Conservation (phyloP, 805 yeast genomes). For the Starmerella apis region DNA sequence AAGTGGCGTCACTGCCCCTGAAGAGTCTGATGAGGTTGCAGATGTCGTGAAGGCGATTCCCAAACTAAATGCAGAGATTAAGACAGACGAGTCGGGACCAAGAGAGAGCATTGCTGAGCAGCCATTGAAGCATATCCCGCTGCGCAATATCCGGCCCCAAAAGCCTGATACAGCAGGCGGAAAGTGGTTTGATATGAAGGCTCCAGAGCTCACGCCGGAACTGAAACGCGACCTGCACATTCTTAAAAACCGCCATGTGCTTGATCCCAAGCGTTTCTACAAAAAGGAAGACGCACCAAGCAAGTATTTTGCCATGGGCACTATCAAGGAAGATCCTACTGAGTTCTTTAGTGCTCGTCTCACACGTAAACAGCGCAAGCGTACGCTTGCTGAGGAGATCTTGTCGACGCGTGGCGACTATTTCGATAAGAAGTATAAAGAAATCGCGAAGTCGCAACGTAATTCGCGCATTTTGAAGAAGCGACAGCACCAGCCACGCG, state of each 20-base stretch:
- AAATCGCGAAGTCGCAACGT: conserved; percentile 56
- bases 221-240: conserved; percentile 67
- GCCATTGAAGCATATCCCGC: conserved; percentile 24
- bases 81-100: neutral
- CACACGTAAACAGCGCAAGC: conserved; percentile 60
- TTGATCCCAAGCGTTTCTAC: conserved; percentile 93
- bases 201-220: conserved; percentile 59
- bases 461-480: conserved; percentile 43
- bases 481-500: conserved; percentile 41
- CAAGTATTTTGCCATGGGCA: conserved; percentile 78
- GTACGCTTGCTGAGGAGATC: conserved; percentile 71
- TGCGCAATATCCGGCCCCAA: conserved; percentile 23
- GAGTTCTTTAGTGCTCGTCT: conserved; percentile 65
- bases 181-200: conserved; percentile 74
- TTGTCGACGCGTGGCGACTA: conserved; percentile 52
- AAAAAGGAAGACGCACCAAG: conserved; percentile 63
- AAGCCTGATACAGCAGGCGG: conserved; percentile 39
- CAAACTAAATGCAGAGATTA: neutral
- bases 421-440: conserved; percentile 73
- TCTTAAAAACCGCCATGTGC: conserved; percentile 74
- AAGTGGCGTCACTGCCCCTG: no score
- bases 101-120: neutral
- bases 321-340: conserved; percentile 68
- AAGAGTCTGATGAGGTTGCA: conserved; percentile 25
- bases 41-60: conserved; percentile 10